Evolutionary conservation across 2,329 filamentous ascomycete species (phyloP), one percentile per base, ranked within the genome.

Genomic region (Neonectria punicea): DNA sequence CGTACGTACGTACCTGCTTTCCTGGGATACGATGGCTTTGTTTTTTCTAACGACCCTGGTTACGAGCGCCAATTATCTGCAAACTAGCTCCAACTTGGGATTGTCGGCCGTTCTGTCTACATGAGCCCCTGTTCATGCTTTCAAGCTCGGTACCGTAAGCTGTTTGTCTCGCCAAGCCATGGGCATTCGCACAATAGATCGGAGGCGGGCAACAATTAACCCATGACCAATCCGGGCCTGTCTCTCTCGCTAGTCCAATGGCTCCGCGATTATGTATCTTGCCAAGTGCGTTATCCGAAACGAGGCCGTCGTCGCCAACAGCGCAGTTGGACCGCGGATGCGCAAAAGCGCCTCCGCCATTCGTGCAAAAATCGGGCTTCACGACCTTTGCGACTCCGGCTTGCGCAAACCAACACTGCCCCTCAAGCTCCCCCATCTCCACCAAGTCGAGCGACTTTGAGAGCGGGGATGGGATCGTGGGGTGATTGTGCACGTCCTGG

Each of bases 291-390:
- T 18, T 69, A 66, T 57, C 54, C 62, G 62, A 68, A 68, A 68
- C 65, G 55, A 63, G 32, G 22, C 16, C n/a, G 47, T 18, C n/a
- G 8, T 39, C 53, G 54, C 57, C 20, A 49, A 41, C 58, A 51
- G 30, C 28, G 58, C 53, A 51, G 61, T 51, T 18, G 25, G 34
- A 34, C 30, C 54, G 56, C 39, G 61, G 51, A 53, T 56, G 53
- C 28, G 6, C 9, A 44, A 18, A 59, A 36, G 41, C 18, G 50
- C 25, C 25, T 51, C 64, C 60, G 62, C 58, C 41, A 71, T 72
- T 70, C 65, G 67, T 65, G 69, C 65, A 57, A 70, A 72, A 70
- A 67, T 49, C 36, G n/a, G 28, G 28, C 9, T 39, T 62, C 54
- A 39, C 49, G 18, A 53, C 16, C 60, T 49, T 53, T 59, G 47